Evolutionary conservation across 2,329 filamentous ascomycete genomes (phyloP).

Genomic region (Emericellopsis cladophorae): DNA sequence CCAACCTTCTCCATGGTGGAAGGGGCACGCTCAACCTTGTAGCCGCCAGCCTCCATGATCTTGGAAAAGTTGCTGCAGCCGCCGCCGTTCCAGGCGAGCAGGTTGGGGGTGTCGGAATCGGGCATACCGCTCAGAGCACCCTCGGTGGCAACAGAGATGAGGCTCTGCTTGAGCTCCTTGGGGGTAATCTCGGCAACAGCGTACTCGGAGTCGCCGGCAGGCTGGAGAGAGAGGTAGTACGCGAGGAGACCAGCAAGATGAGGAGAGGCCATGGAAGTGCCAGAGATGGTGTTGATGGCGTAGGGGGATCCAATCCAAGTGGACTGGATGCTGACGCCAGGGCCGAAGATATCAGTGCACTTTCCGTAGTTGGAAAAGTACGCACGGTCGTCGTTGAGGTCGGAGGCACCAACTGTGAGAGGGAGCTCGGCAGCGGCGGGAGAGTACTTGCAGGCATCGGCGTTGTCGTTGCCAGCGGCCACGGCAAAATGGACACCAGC

Average conservation of each 20-base stretch:
- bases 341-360: constrained; percentile 98
- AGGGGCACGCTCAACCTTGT: constrained; percentile 42
- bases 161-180: constrained; percentile 81
- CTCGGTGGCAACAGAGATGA: constrained; percentile 73
- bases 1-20: constrained; percentile 44
- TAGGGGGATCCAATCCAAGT: constrained; percentile 97
- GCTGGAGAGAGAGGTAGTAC: constrained; percentile 96
- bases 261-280: constrained; percentile 97
- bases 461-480: constrained; percentile 96
- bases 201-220: constrained; percentile 78
- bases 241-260: constrained; percentile 93
- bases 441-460: constrained; percentile 98
- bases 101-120: constrained; percentile 66
- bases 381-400: constrained; percentile 85
- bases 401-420: constrained; percentile 91
- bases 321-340: constrained; percentile 90
- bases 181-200: constrained; percentile 82
- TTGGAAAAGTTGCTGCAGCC: constrained; percentile 82
- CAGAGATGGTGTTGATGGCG: constrained; percentile 96
- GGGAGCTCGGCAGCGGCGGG: constrained; percentile 80
- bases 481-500: constrained; percentile 95
- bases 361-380: constrained; percentile 99
- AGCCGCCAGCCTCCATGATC: constrained; percentile 64
- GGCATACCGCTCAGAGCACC: constrained; percentile 73
- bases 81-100: constrained; percentile 98